phyloP scores from a whole-genome alignment of 1,139 yeast genomes.

The Pichia sp. region DNA sequence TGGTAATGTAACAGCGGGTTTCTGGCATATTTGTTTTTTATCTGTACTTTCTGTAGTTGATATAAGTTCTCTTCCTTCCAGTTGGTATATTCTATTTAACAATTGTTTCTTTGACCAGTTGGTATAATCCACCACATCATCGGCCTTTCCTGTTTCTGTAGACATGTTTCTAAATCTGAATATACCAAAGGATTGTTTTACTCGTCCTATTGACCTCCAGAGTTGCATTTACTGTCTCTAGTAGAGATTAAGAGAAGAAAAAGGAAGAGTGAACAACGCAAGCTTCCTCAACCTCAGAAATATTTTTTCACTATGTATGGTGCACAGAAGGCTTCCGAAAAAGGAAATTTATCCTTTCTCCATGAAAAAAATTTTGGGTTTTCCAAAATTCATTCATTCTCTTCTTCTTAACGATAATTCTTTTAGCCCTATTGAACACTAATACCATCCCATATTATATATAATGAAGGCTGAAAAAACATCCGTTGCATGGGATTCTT shows the following conservation, averaged over 20 bases:
- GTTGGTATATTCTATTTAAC: conserved; percentile 35
- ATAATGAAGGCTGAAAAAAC: conserved; percentile 18
- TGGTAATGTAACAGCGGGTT: not conserved
- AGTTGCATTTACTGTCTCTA: not conserved
- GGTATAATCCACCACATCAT: conserved; percentile 16
- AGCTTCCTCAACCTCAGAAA: not conserved
- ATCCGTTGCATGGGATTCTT: conserved; percentile 26
- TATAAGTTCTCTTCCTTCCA: conserved; percentile 38
- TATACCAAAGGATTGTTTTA: not conserved
- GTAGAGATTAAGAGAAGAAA: not conserved
- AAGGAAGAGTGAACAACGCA: not conserved
- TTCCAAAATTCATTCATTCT: not conserved
- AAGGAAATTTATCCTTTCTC: conserved; percentile 2
- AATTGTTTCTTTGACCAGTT: conserved; percentile 41
- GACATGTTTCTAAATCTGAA: not conserved
- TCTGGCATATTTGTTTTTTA: too few relatives aligned
- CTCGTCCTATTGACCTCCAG: not conserved
- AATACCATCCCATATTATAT: not conserved
- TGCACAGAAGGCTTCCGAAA: conserved; percentile 8
- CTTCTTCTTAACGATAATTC: not conserved
- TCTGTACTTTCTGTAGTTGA: not conserved
- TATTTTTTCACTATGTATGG: not conserved
- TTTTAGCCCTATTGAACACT: not conserved
- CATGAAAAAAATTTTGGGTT: not conserved
- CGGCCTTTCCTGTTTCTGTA: not conserved